A percentile compares a stretch with the other conserved stretches of the same genome.
Evolutionary conservation across 1,139 yeast genomes (phyloP).

Genomic region (Geotrichum histeridarum): DNA sequence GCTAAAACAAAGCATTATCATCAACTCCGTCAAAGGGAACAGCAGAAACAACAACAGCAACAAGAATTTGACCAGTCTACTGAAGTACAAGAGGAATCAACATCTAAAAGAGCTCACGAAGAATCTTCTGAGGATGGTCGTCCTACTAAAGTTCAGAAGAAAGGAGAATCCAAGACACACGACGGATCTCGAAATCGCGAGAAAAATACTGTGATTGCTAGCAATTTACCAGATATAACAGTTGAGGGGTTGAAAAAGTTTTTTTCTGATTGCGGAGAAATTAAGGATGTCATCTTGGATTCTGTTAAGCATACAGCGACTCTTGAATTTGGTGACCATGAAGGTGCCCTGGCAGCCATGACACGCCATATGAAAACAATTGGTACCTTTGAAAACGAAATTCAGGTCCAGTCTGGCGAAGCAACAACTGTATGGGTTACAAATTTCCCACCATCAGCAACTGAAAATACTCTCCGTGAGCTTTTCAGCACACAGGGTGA

Average conservation of each 20-base stretch:
- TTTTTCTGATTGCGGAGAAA: conserved; percentile 61
- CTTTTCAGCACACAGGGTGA: conserved; percentile 47
- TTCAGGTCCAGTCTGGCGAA: conserved; percentile 45
- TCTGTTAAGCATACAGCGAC: conserved; percentile 21
- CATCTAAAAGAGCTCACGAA: conserved; percentile 36
- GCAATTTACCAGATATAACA: conserved; percentile 35
- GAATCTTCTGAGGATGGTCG: conserved; percentile 34
- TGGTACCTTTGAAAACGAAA: conserved; percentile 36
- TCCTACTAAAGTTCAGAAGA: conserved; percentile 7
- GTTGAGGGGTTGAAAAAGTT: conserved; percentile 41
- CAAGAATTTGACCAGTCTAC: conserved; percentile 39
- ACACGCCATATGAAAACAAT: conserved; percentile 53
- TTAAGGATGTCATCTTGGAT: conserved; percentile 32
- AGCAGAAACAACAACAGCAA: background rate
- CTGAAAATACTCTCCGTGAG: conserved; percentile 40
- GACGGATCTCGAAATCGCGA: conserved; percentile 49
- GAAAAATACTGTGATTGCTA: conserved; percentile 47
- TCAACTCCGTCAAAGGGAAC: conserved; percentile 14
- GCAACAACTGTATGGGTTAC: conserved; percentile 60
- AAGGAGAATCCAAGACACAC: background rate
- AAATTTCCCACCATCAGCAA: conserved; percentile 61
- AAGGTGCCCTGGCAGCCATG: conserved; percentile 54
- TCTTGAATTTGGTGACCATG: conserved; percentile 51
- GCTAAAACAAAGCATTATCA: conserved; percentile 15
- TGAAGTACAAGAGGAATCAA: conserved; percentile 28